phyloP scores from a whole-genome alignment of 2,329 filamentous ascomycete genomes.

The Alternaria conjuncta region DNA sequence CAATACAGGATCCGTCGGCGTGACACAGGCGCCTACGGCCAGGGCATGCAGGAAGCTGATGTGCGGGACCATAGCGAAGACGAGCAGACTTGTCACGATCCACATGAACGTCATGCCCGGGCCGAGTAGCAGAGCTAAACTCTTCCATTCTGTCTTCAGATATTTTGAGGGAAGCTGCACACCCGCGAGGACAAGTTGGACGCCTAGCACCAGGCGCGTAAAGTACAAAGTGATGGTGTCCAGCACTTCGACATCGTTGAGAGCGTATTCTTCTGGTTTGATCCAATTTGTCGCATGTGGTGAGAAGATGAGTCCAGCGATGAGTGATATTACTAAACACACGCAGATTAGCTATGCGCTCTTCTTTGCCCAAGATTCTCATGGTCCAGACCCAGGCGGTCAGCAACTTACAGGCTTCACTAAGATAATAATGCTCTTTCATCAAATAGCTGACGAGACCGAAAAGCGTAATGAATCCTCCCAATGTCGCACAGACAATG shows the following conservation, averaged over 20 bases:
- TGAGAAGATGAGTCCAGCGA: conserved; percentile 80
- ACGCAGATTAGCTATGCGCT: conserved; percentile 7
- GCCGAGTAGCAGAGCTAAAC: conserved; percentile 75
- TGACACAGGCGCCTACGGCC: conserved; percentile 84
- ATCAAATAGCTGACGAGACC: conserved; percentile 86
- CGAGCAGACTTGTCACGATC: conserved; percentile 77
- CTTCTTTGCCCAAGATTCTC: neutral
- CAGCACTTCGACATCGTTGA: conserved; percentile 63
- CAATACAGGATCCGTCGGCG: conserved; percentile 86
- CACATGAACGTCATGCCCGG: conserved; percentile 90
- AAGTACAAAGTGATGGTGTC: conserved; percentile 82
- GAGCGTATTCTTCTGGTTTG: conserved; percentile 74
- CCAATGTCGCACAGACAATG: conserved; percentile 78
- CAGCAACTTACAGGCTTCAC: conserved; percentile 76
- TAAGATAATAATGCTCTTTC: conserved; percentile 90
- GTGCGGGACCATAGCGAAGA: conserved; percentile 77
- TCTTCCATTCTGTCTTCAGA: conserved; percentile 77
- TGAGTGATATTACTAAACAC: conserved; percentile 75
- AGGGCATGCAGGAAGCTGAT: conserved; percentile 79
- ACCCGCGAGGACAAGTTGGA: conserved; percentile 87
- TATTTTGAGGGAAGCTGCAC: conserved; percentile 88
- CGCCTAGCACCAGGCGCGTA: conserved; percentile 83
- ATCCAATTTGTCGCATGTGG: conserved; percentile 79
- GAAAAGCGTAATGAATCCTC: conserved; percentile 89
- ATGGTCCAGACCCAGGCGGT: too few relatives aligned